Evolutionary conservation across 108 stramenopile genomes (phyloP).

Genomic region (Fistulifera pelliculosa): DNA sequence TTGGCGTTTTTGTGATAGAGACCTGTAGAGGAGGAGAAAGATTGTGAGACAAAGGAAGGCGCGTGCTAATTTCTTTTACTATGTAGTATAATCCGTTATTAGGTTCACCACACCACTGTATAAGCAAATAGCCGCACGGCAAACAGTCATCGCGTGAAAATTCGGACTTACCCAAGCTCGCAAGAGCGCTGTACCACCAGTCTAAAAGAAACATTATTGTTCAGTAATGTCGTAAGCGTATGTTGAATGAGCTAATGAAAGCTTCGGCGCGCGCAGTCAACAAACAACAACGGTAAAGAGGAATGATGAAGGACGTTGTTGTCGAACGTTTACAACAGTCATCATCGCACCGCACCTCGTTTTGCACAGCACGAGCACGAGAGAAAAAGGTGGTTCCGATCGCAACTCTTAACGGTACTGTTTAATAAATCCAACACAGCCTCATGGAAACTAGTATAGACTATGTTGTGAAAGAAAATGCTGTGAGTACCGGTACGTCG

Average conservation of each 20-base stretch:
- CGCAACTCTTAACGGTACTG: not conserved
- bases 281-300: not conserved
- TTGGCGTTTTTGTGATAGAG: conserved; percentile 99
- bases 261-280: not conserved
- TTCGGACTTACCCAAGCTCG: conserved; percentile 52
- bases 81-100: too few species aligned
- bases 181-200: conserved; percentile 86
- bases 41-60: too few species aligned
- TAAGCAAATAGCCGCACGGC: too few species aligned
- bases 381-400: not conserved
- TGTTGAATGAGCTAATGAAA: not conserved
- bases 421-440: not conserved
- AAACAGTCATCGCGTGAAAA: too few species aligned
- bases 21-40: conserved; percentile 36
- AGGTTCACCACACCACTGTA: too few species aligned
- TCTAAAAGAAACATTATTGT: conserved; percentile 63
- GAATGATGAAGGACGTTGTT: not conserved
- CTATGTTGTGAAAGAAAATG: too few species aligned
- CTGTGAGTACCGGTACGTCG: too few species aligned
- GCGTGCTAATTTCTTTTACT: conserved; percentile 1
- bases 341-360: not conserved
- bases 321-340: not conserved
- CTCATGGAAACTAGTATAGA: too few species aligned
- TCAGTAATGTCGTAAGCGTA: not conserved
- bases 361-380: not conserved